Evolutionary conservation across 306 rosid species (phyloP).

Genomic region (Coriaria nepalensis): DNA sequence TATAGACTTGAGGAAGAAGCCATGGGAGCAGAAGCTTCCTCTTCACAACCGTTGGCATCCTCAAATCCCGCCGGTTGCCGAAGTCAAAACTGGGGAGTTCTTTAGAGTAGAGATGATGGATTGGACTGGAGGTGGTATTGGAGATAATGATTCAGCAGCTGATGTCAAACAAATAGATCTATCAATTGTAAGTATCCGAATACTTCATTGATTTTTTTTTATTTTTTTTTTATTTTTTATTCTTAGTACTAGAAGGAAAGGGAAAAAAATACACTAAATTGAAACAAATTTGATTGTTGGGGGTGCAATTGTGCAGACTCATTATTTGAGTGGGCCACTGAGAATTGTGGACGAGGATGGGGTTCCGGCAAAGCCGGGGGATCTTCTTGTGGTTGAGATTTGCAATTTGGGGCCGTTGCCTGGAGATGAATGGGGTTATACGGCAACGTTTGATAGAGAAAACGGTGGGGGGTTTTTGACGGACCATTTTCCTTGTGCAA

Average conservation of each 20-base stretch:
- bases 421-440: conserved; percentile 92
- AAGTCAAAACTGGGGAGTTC: conserved; percentile 31
- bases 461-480: conserved; percentile 92
- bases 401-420: conserved; percentile 87
- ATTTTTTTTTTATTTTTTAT: too few relatives aligned
- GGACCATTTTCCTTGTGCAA: conserved; percentile 73
- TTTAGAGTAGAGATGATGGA: conserved; percentile 74
- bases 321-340: conserved; percentile 77
- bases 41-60: conserved; percentile 95
- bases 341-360: conserved; percentile 62
- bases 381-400: conserved; percentile 73
- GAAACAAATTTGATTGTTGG: too few relatives aligned
- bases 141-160: conserved; percentile 51
- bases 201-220: too few relatives aligned
- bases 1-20: conserved; percentile 49
- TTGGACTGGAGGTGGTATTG: conserved; percentile 66
- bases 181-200: conserved; percentile 41
- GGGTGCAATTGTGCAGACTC: conserved; percentile 49
- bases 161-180: conserved; percentile 53
- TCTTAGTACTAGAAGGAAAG: too few relatives aligned
- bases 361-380: conserved; percentile 69
- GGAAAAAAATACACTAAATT: too few relatives aligned
- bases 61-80: conserved; percentile 41
- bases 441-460: conserved; percentile 86
- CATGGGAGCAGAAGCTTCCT: conserved; percentile 60